A percentile compares a stretch with the other conserved stretches of the same genome.
Conservation (phyloP, 116 monocot species). For the Phalaenopsis hybrid region DNA sequence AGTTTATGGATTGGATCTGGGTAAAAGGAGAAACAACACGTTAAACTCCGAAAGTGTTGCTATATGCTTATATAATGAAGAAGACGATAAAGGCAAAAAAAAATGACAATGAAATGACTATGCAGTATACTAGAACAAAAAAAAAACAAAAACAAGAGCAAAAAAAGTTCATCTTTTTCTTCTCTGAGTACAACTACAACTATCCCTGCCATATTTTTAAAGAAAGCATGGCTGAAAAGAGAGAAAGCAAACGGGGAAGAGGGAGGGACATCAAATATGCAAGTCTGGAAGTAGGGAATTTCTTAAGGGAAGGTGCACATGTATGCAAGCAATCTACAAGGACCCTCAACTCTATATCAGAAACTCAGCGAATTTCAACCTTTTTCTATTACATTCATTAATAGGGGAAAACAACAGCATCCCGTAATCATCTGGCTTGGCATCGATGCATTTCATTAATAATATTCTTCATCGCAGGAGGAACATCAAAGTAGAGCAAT, state of each 20-base stretch:
- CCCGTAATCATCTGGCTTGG: background rate
- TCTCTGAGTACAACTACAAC: conserved; percentile 2
- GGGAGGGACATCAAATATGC: no score
- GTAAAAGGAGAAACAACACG: no score
- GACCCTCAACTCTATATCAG: no score
- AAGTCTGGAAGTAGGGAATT: background rate
- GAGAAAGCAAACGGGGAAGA: background rate
- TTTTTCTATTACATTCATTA: background rate
- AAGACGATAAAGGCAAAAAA: no score
- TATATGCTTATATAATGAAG: no score
- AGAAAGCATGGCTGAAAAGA: background rate
- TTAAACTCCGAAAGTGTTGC: no score
- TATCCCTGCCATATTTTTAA: background rate
- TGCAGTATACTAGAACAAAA: background rate
- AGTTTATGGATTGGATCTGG: no score
- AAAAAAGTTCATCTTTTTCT: background rate
- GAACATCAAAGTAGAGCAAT: no score
- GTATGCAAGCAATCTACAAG: background rate
- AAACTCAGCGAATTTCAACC: background rate
- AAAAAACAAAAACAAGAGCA: background rate
- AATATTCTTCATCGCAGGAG: background rate
- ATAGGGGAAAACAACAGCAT: background rate
- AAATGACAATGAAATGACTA: background rate
- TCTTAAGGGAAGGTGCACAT: background rate
- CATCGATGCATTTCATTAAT: background rate